phyloP scores from a whole-genome alignment of 202 grass and related monocot species.

The Saccharum hybrid region DNA sequence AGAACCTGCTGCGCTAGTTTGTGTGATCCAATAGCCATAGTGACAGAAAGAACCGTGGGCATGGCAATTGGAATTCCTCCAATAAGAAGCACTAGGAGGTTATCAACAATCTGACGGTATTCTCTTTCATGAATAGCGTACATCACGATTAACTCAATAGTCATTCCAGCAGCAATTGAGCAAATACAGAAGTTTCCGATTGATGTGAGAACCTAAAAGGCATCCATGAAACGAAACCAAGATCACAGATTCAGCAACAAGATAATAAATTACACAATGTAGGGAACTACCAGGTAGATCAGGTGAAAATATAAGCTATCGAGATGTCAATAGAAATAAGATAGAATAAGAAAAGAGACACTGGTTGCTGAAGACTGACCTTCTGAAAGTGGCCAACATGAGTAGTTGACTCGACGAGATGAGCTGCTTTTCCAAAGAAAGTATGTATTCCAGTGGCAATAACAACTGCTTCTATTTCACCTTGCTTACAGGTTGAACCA shows the following conservation, averaged over 20 bases:
- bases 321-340: neutral
- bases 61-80: slow-evolving; percentile 80
- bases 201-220: slow-evolving; percentile 65
- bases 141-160: slow-evolving; percentile 64
- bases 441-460: slow-evolving; percentile 79
- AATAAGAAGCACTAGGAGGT: slow-evolving; percentile 78
- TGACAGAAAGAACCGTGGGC: slow-evolving; percentile 77
- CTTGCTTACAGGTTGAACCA: slow-evolving; percentile 78
- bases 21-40: slow-evolving; percentile 80
- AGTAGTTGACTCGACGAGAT: slow-evolving; percentile 69
- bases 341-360: slow-evolving; percentile 17
- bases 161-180: slow-evolving; percentile 73
- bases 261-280: slow-evolving; percentile 12
- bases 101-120: slow-evolving; percentile 62
- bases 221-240: slow-evolving; percentile 25
- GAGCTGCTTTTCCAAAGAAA: slow-evolving; percentile 78
- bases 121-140: slow-evolving; percentile 42
- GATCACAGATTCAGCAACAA: slow-evolving; percentile 17
- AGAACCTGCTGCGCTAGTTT: slow-evolving; percentile 65
- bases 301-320: neutral
- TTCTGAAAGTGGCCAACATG: slow-evolving; percentile 75
- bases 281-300: neutral
- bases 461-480: slow-evolving; percentile 77
- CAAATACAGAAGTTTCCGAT: slow-evolving; percentile 81
- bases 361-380: slow-evolving; percentile 38